These are phyloP conservation scores for Periconia digitata DNA, from an alignment of 2,329 filamentous ascomycete genomes.

Conservation along the genomic window DNA sequence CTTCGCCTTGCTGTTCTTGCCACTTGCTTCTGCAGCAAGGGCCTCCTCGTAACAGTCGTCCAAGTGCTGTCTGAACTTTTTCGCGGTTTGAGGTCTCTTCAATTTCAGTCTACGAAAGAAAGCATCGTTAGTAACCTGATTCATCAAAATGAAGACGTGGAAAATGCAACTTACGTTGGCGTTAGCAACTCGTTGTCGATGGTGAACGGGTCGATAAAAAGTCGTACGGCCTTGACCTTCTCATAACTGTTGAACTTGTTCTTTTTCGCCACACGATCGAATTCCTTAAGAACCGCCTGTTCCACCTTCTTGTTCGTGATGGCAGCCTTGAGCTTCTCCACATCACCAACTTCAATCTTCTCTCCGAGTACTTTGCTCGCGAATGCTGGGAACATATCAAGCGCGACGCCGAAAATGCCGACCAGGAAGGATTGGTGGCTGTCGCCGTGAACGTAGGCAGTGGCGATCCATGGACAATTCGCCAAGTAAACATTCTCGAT, in stretches of 20 bases:
- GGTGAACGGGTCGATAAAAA: slow-evolving; percentile 87
- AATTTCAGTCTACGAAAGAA: slow-evolving; percentile 62
- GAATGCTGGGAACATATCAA: slow-evolving; percentile 78
- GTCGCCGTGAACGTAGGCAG: slow-evolving; percentile 90
- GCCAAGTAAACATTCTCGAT: slow-evolving; percentile 94
- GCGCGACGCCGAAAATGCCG: slow-evolving; percentile 84
- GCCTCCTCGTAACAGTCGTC: slow-evolving; percentile 64
- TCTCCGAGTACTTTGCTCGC: slow-evolving; percentile 75
- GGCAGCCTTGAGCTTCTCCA: slow-evolving; percentile 67
- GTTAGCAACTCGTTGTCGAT: slow-evolving; percentile 90
- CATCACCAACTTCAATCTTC: slow-evolving; percentile 64
- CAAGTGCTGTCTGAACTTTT: slow-evolving; percentile 59
- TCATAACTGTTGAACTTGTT: slow-evolving; percentile 93
- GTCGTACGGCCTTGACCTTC: slow-evolving; percentile 70
- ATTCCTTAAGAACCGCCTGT: slow-evolving; percentile 72
- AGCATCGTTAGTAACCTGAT: slow-evolving; percentile 14
- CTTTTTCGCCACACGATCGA: slow-evolving; percentile 76
- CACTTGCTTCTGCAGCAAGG: slow-evolving; percentile 44
- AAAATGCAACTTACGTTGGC: slow-evolving; percentile 71
- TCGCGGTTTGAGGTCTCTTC: slow-evolving; percentile 68
- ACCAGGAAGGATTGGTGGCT: slow-evolving; percentile 79
- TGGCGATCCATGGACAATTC: slow-evolving; percentile 73
- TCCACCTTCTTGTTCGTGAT: slow-evolving; percentile 70
- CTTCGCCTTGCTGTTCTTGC: slow-evolving; percentile 48
- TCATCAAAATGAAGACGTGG: neutral